Conservation (phyloP, 257 asterid genomes). For the Scutellaria barbata region DNA sequence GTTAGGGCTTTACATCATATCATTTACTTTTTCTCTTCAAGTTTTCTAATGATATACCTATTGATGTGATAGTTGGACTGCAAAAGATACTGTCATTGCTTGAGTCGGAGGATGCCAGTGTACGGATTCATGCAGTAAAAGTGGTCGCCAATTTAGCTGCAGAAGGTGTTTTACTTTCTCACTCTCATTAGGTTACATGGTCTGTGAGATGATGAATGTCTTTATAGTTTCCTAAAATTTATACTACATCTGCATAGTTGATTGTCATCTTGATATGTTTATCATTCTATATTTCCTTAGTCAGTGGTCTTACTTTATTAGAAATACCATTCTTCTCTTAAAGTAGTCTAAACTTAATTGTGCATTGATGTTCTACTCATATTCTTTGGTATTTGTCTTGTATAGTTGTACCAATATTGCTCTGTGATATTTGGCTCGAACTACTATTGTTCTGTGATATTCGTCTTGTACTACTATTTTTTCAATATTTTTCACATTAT, state of each 20-base stretch:
- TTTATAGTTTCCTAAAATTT: slow-evolving; percentile 9
- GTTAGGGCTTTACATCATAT: slow-evolving; percentile 29
- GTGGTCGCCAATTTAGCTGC: slow-evolving; percentile 99
- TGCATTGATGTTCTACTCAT: not conserved
- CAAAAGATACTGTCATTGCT: slow-evolving; percentile 92
- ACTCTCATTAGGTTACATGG: slow-evolving; percentile 24
- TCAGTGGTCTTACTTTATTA: not conserved
- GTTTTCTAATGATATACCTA: slow-evolving; percentile 31
- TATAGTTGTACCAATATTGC: not conserved
- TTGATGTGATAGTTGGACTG: slow-evolving; percentile 76
- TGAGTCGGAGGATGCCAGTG: slow-evolving; percentile 90
- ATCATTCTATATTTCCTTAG: slow-evolving; percentile 1
- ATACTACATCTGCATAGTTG: slow-evolving; percentile 4
- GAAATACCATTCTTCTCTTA: slow-evolving; percentile 9
- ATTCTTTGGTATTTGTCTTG: not conserved
- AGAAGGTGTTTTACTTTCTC: slow-evolving; percentile 65
- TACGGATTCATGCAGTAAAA: slow-evolving; percentile 97
- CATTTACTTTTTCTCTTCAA: slow-evolving; percentile 21
- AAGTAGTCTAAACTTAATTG: not conserved
- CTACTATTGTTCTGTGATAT: not conserved
- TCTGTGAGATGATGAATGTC: slow-evolving; percentile 24
- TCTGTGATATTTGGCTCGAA: slow-evolving; percentile 7
- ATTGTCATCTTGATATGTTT: slow-evolving; percentile 6
- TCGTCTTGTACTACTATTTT: not conserved
- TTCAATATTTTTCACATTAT: slow-evolving; percentile 18